phyloP scores from a whole-genome alignment of 108 stramenopile genomes.

The Cylindrotheca fusiformis region DNA sequence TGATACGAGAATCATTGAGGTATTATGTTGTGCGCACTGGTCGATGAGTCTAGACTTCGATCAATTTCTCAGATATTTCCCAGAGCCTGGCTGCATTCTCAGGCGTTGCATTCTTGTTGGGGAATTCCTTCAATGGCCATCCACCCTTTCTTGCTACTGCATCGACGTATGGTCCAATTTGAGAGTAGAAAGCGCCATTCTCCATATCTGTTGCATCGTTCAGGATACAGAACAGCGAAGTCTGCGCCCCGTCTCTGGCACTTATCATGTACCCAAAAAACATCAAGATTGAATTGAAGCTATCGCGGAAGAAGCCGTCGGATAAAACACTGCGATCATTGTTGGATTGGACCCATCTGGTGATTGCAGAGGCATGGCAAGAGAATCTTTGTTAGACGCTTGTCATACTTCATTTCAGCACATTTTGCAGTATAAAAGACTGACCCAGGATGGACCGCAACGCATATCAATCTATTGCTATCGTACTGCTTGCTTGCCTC shows the following conservation, averaged over 20 bases:
- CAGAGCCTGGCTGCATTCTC: slow-evolving; percentile 29
- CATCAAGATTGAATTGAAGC: slow-evolving; percentile 2
- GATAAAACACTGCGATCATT: slow-evolving; percentile 10
- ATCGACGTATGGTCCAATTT: slow-evolving; percentile 29
- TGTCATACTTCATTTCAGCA: no score
- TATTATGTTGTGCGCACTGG: no score
- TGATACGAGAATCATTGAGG: no score
- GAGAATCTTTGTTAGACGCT: no score
- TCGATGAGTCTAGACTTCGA: slow-evolving; percentile 10
- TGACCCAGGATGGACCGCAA: slow-evolving; percentile 33
- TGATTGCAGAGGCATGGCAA: no score
- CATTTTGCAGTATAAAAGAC: no score
- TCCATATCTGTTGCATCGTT: slow-evolving; percentile 28
- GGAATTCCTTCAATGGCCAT: slow-evolving; percentile 22
- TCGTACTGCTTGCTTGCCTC: slow-evolving; percentile 24
- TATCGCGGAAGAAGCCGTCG: neutral
- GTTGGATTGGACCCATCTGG: slow-evolving; percentile 21
- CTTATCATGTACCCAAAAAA: slow-evolving; percentile 25
- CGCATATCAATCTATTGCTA: slow-evolving; percentile 20
- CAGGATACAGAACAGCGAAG: slow-evolving; percentile 24
- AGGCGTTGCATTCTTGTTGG: slow-evolving; percentile 18
- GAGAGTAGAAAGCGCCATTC: slow-evolving; percentile 26
- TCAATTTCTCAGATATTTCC: slow-evolving; percentile 30
- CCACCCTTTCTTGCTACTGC: slow-evolving; percentile 11
- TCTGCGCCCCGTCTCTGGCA: slow-evolving; percentile 23